Evolutionary conservation across 345 rosid genomes (phyloP).

Genomic region (Rhizophora mangle): DNA sequence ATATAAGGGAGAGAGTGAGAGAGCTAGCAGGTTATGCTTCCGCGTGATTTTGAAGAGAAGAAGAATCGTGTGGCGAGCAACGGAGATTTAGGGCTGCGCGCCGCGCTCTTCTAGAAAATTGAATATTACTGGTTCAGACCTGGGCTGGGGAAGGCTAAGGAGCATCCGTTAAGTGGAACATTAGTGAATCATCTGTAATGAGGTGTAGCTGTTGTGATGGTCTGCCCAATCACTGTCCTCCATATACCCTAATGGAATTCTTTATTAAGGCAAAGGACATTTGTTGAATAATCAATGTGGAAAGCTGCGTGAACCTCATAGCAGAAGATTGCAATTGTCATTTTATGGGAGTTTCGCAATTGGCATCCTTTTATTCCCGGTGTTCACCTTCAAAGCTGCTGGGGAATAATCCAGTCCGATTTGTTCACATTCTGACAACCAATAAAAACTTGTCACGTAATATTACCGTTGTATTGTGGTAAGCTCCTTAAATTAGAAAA

Average conservation of each 20-base stretch:
- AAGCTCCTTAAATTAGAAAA: too few relatives aligned
- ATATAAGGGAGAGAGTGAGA: background rate
- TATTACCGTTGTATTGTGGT: too few relatives aligned
- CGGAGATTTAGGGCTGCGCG: constrained; percentile 19
- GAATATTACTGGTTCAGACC: background rate
- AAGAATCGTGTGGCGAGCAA: constrained; percentile 20
- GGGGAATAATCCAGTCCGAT: background rate
- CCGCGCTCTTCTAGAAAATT: constrained; percentile 7
- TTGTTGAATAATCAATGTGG: background rate
- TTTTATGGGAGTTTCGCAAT: background rate
- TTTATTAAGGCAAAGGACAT: background rate
- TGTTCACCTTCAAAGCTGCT: background rate
- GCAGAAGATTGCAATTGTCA: background rate
- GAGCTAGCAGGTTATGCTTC: background rate
- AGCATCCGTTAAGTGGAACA: background rate
- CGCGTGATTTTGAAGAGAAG: background rate
- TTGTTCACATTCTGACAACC: too few relatives aligned
- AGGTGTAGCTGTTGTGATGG: background rate
- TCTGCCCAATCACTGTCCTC: background rate
- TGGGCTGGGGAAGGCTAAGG: too few relatives aligned
- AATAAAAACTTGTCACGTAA: too few relatives aligned
- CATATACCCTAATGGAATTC: background rate
- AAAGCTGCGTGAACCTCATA: too few relatives aligned
- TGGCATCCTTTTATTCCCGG: background rate
- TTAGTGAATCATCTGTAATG: background rate